Evolutionary conservation across 164 flowering plant genomes (phyloP).

Genomic region (Vitis rupestris): DNA sequence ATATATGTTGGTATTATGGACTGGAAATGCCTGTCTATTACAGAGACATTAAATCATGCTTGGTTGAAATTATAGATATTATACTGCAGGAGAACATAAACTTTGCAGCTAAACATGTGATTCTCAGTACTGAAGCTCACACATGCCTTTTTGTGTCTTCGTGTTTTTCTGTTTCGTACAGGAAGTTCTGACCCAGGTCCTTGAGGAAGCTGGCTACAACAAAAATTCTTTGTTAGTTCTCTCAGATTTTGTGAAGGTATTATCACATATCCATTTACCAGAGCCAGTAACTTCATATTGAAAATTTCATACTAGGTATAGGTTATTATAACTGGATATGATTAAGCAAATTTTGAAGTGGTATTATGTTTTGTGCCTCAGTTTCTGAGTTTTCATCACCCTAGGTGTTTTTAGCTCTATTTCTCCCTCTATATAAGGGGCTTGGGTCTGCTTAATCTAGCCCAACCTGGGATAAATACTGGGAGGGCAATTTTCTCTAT

Average conservation of each 20-base stretch:
- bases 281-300: no score
- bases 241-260: conserved; percentile 45
- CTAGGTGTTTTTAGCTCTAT: no score
- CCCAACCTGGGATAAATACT: no score
- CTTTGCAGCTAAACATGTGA: not conserved
- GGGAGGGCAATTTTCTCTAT: no score
- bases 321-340: not conserved
- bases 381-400: no score
- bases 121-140: not conserved
- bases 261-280: not conserved
- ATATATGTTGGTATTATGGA: no score
- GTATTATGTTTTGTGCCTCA: no score
- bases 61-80: not conserved
- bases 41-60: not conserved
- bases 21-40: no score
- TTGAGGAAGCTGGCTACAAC: conserved; percentile 56
- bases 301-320: not conserved
- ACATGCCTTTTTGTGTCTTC: not conserved
- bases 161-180: conserved; percentile 20
- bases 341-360: no score
- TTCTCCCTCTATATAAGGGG: no score
- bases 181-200: conserved; percentile 61
- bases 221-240: conserved; percentile 38
- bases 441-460: no score
- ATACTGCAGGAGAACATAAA: not conserved